A percentile compares a stretch with the other conserved stretches of the same genome.
Conservation (phyloP, 805 yeast genomes). For the Metschnikowia shivogae region DNA sequence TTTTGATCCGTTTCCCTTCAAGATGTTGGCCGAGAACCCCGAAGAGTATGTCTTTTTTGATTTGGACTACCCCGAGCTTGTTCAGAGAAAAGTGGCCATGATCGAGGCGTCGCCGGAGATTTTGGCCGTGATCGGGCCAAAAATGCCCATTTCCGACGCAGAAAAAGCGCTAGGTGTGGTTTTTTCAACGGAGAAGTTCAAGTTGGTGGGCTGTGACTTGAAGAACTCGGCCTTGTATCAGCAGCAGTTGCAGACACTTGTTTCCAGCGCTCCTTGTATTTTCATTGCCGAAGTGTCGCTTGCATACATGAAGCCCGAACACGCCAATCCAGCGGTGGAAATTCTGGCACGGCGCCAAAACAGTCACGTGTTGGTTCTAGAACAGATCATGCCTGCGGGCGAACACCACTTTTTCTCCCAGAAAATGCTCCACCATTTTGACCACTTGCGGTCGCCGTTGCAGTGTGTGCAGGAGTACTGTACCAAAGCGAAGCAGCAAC, state of each 20-base stretch:
- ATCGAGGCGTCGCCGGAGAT: slow-evolving; percentile 49
- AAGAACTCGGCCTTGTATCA: slow-evolving; percentile 42
- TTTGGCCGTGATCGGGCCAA: slow-evolving; percentile 38
- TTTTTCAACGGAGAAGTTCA: slow-evolving; percentile 31
- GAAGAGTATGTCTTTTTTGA: slow-evolving; percentile 50
- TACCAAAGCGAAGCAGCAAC: slow-evolving; percentile 42
- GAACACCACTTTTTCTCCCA: slow-evolving; percentile 61
- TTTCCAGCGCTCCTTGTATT: slow-evolving; percentile 39
- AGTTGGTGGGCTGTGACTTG: slow-evolving; percentile 64
- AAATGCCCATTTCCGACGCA: neutral
- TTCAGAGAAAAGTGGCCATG: slow-evolving; percentile 50
- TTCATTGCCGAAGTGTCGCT: slow-evolving; percentile 81
- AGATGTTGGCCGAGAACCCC: slow-evolving; percentile 26
- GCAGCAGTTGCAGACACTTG: slow-evolving; percentile 23
- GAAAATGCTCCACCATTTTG: slow-evolving; percentile 71
- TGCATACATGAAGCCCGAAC: slow-evolving; percentile 69
- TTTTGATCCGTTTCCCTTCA: slow-evolving; percentile 45
- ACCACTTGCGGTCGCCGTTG: slow-evolving; percentile 61
- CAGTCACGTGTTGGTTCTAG: slow-evolving; percentile 62
- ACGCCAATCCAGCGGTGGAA: slow-evolving; percentile 59
- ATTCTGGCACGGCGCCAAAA: slow-evolving; percentile 44
- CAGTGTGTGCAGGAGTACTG: slow-evolving; percentile 61
- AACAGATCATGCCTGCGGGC: slow-evolving; percentile 69
- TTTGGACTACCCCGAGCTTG: slow-evolving; percentile 71
- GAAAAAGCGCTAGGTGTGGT: slow-evolving; percentile 18